These are phyloP conservation scores for Penicillium turbatum DNA, from an alignment of 495 filamentous ascomycete genomes.

Conservation along the genomic window DNA sequence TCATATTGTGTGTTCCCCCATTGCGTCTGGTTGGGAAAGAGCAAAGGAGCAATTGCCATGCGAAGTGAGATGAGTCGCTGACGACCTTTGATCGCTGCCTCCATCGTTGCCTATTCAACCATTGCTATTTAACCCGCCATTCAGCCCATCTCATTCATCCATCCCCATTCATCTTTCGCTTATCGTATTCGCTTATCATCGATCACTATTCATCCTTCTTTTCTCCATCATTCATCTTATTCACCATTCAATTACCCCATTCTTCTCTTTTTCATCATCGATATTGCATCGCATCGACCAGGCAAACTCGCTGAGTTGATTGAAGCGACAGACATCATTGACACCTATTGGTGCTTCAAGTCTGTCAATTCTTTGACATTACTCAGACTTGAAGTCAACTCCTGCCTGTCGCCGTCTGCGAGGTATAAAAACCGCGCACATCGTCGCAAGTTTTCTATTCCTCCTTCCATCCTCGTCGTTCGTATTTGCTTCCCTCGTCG, in stretches of 20 bases:
- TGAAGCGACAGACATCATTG: neutral
- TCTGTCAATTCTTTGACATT: neutral
- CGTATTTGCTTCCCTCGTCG: too few relatives aligned
- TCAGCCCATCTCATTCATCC: neutral
- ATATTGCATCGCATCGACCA: neutral
- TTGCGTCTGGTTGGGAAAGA: neutral
- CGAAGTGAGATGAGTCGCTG: too few relatives aligned
- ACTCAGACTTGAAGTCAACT: neutral
- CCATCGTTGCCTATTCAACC: too few relatives aligned
- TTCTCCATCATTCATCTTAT: neutral
- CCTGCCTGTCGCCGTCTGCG: neutral
- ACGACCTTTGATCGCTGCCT: too few relatives aligned
- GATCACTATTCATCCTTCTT: neutral
- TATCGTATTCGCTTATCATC: slow-evolving; percentile 5
- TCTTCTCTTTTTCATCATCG: neutral
- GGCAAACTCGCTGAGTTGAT: neutral
- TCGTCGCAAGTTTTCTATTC: neutral
- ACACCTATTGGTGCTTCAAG: neutral
- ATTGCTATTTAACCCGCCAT: too few relatives aligned
- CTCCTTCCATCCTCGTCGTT: neutral
- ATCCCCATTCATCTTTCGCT: neutral
- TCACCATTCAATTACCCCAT: neutral
- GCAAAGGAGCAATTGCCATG: neutral
- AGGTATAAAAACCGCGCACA: neutral
- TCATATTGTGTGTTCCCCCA: neutral